Percentiles rank a stretch among this genome's conserved stretches.
These are phyloP conservation scores for Phyllosticta citrichinensis DNA, from an alignment of 2,329 filamentous ascomycete species.

Conservation along the genomic window DNA sequence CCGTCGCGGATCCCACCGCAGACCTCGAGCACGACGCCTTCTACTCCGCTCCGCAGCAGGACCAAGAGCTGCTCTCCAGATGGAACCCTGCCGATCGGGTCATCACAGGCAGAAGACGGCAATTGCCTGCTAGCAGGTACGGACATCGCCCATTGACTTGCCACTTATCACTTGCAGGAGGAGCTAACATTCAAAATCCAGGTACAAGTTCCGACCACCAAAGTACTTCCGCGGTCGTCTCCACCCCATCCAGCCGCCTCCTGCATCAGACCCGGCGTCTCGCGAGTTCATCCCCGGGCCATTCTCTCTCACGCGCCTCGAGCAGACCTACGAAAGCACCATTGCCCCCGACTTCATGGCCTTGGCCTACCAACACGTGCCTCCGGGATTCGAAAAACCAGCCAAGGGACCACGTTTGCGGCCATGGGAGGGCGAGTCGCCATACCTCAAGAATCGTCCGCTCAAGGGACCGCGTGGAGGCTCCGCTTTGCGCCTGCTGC, in stretches of 20 bases:
- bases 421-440: conserved; percentile 79
- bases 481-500: conserved; percentile 60
- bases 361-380: conserved; percentile 75
- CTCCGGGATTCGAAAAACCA: conserved; percentile 59
- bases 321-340: conserved; percentile 83
- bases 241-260: conserved; percentile 85
- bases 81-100: conserved; percentile 42
- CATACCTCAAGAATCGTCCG: conserved; percentile 87
- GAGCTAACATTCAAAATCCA: conserved; percentile 26
- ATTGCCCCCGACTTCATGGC: conserved; percentile 81
- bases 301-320: conserved; percentile 76
- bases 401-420: conserved; percentile 59
- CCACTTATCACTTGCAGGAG: background rate
- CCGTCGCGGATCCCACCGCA: conserved; percentile 24
- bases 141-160: background rate
- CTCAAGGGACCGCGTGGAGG: conserved; percentile 75
- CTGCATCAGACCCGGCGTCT: conserved; percentile 74
- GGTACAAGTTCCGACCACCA: conserved; percentile 90
- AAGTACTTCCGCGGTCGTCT: conserved; percentile 91
- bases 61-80: conserved; percentile 31
- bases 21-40: conserved; percentile 42
- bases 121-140: conserved; percentile 46
- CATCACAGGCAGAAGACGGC: conserved; percentile 27
- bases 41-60: conserved; percentile 28
- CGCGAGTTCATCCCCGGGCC: conserved; percentile 84